phyloP scores from a whole-genome alignment of 495 filamentous ascomycete genomes.

The Lasiosphaeris hirsuta region DNA sequence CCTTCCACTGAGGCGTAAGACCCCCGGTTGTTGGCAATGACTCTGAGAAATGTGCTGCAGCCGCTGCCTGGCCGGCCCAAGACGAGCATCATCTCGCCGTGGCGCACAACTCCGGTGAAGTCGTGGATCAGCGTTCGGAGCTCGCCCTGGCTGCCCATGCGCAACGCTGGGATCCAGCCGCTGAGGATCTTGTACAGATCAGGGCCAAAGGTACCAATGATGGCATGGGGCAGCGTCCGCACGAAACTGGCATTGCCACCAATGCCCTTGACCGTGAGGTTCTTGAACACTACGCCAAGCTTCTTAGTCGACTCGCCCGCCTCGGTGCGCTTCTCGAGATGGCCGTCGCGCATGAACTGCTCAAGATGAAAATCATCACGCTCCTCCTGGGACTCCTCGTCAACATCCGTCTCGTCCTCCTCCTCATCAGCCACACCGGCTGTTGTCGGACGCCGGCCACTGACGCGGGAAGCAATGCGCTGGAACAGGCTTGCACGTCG shows the following conservation, averaged over 20 bases:
- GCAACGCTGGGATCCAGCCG: conserved; percentile 61
- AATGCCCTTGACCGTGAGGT: conserved; percentile 72
- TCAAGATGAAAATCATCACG: conserved; percentile 66
- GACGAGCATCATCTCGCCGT: conserved; percentile 81
- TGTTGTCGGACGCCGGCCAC: conserved; percentile 31
- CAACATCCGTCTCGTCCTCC: conserved; percentile 37
- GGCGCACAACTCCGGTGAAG: conserved; percentile 72
- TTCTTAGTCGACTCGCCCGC: conserved; percentile 69
- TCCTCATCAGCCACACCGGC: conserved; percentile 18
- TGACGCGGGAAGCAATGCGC: conserved; percentile 20
- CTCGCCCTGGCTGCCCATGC: conserved; percentile 40
- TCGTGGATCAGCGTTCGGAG: conserved; percentile 64
- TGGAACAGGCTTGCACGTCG: conserved; percentile 18
- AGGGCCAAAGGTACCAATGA: conserved; percentile 80
- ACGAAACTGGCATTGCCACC: conserved; percentile 65
- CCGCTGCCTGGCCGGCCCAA: conserved; percentile 77
- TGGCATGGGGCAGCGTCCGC: conserved; percentile 70
- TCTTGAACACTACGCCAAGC: conserved; percentile 79
- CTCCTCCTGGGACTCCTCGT: conserved; percentile 11
- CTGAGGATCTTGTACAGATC: conserved; percentile 72
- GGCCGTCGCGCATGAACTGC: conserved; percentile 73
- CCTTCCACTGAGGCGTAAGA: conserved; percentile 65
- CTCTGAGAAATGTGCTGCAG: conserved; percentile 77
- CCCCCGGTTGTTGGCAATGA: conserved; percentile 66
- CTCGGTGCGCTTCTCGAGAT: conserved; percentile 73